Percentiles rank a stretch among this genome's conserved stretches.
These are phyloP conservation scores for Penicillium italicum DNA, from an alignment of 2,329 filamentous ascomycete genomes.

Conservation along the genomic window DNA sequence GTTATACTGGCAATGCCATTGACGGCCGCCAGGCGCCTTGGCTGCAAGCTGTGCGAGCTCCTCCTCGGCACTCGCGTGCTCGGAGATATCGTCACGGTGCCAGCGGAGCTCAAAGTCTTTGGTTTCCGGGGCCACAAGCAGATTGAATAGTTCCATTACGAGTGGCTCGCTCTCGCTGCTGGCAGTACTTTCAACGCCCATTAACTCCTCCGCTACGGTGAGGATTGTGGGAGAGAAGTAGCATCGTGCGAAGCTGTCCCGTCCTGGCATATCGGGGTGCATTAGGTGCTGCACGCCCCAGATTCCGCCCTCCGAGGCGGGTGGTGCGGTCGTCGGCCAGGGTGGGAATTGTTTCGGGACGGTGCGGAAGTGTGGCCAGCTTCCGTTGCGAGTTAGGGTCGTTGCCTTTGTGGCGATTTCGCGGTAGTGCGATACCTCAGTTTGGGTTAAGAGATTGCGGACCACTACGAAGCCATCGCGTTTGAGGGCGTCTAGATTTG, in stretches of 20 bases:
- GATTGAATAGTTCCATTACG: conserved; percentile 84
- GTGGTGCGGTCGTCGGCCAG: conserved; percentile 60
- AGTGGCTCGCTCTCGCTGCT: conserved; percentile 57
- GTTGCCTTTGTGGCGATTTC: conserved; percentile 57
- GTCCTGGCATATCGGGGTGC: conserved; percentile 65
- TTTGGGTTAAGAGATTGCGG: conserved; percentile 58
- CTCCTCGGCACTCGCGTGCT: conserved; percentile 62
- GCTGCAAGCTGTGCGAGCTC: conserved; percentile 60
- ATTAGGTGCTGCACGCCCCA: conserved; percentile 88
- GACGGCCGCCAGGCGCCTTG: conserved; percentile 42
- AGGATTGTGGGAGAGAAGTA: conserved; percentile 71
- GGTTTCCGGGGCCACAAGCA: conserved; percentile 69
- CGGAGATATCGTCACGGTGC: conserved; percentile 79
- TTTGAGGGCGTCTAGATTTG: conserved; percentile 56
- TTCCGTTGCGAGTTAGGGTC: conserved; percentile 60
- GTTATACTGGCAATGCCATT: conserved; percentile 83
- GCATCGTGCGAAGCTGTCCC: conserved; percentile 58
- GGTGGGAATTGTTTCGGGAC: conserved; percentile 89
- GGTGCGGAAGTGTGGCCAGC: conserved; percentile 78
- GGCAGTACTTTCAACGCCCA: conserved; percentile 45
- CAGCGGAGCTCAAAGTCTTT: conserved; percentile 70
- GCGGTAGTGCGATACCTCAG: conserved; percentile 59
- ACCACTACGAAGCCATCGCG: conserved; percentile 73
- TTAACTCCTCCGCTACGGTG: conserved; percentile 60
- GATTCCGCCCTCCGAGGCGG: conserved; percentile 59